These are phyloP conservation scores for Rhynchosporium agropyri DNA, from an alignment of 2,329 filamentous ascomycete species.

Conservation along the genomic window DNA sequence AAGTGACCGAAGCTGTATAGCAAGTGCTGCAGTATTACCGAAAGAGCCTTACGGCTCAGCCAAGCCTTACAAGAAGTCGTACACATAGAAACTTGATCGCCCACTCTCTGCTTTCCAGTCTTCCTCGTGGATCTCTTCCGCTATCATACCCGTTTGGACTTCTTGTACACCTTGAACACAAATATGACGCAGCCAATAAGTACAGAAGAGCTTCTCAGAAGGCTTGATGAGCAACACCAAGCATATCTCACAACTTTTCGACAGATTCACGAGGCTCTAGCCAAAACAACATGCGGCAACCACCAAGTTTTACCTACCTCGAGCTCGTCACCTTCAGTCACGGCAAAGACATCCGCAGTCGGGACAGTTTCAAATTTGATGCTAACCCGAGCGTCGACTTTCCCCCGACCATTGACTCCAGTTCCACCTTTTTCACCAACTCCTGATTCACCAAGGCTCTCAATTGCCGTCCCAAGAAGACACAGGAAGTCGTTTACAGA, in stretches of 20 bases:
- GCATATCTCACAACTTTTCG: conserved; percentile 36
- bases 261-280: conserved; percentile 35
- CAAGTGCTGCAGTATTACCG: not conserved
- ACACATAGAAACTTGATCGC: conserved; percentile 1
- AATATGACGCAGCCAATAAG: conserved; percentile 13
- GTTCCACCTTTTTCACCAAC: conserved; percentile 10
- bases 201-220: conserved; percentile 34
- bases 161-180: not conserved
- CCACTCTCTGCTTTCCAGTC: conserved; percentile 12
- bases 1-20: conserved; percentile 6
- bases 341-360: not conserved
- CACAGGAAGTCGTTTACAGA: conserved; percentile 27
- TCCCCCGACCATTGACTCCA: conserved; percentile 11
- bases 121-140: conserved; percentile 2
- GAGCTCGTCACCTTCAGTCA: not conserved
- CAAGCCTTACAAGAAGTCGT: not conserved
- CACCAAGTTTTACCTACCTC: not conserved
- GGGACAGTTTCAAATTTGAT: conserved; percentile 9
- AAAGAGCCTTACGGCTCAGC: conserved; percentile 5
- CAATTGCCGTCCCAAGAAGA: conserved; percentile 11
- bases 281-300: conserved; percentile 17
- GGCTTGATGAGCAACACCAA: conserved; percentile 36
- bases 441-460: conserved; percentile 11
- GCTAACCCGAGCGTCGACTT: conserved; percentile 15
- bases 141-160: not conserved